Evolutionary conservation across 2,329 filamentous ascomycete genomes (phyloP).

Genomic region (Colletotrichum endophyticum): DNA sequence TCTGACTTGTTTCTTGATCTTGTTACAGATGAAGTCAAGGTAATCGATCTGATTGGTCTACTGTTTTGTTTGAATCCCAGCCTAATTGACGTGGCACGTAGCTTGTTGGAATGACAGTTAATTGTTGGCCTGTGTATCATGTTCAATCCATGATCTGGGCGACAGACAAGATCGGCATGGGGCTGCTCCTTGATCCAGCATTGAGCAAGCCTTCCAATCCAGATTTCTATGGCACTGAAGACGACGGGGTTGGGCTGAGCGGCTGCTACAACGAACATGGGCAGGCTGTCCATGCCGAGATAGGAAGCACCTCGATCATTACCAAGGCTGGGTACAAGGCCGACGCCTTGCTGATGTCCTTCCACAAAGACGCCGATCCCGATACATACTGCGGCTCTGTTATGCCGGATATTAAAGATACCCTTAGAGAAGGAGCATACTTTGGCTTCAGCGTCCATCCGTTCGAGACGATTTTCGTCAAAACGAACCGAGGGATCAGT

Average conservation of each 20-base stretch:
- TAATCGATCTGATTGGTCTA: neutral
- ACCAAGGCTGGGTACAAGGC: constrained; percentile 34
- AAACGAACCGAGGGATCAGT: constrained; percentile 35
- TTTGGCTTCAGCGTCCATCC: constrained; percentile 38
- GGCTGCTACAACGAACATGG: constrained; percentile 31
- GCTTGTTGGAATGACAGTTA: constrained; percentile 41
- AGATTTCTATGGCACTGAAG: constrained; percentile 26
- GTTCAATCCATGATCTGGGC: constrained; percentile 42
- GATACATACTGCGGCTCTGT: constrained; percentile 5
- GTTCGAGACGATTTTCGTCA: constrained; percentile 42
- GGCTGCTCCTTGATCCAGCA: constrained; percentile 34
- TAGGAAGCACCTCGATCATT: constrained; percentile 33
- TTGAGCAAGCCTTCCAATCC: neutral
- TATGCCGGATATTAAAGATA: constrained; percentile 22
- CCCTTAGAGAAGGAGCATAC: constrained; percentile 30
- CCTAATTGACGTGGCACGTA: constrained; percentile 12
- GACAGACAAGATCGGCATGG: constrained; percentile 41
- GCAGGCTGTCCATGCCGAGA: constrained; percentile 34
- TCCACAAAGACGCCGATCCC: constrained; percentile 16
- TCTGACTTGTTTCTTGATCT: constrained; percentile 34
- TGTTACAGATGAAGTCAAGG: constrained; percentile 34
- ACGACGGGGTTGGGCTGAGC: constrained; percentile 29
- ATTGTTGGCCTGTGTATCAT: constrained; percentile 36
- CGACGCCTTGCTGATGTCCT: constrained; percentile 35
- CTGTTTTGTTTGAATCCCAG: neutral